Percentiles rank a stretch among this genome's conserved stretches.
Conservation (phyloP, 2,329 filamentous ascomycete genomes). For the Dothiorella sarmentorum region DNA sequence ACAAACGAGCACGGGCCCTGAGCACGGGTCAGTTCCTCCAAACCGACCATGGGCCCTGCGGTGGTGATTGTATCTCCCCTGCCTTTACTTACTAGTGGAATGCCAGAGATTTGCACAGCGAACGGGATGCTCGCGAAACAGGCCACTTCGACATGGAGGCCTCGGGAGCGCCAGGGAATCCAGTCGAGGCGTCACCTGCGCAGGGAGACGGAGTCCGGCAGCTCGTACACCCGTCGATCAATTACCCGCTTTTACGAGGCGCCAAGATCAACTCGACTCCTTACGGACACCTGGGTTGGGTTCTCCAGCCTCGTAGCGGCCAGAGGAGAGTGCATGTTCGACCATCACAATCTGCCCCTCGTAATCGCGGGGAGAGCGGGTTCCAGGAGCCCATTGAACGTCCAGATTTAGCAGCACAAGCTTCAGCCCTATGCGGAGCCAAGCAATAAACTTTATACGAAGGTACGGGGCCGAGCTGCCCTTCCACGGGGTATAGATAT, state of each 20-base stretch:
- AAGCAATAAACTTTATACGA: slow-evolving; percentile 14
- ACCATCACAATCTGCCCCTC: slow-evolving; percentile 6
- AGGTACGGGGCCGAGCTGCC: background rate
- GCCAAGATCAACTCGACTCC: background rate
- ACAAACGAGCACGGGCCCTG: background rate
- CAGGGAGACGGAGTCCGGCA: background rate
- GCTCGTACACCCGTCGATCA: slow-evolving; percentile 8
- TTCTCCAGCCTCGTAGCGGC: background rate
- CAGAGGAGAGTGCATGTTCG: background rate
- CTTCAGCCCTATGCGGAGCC: slow-evolving; percentile 10
- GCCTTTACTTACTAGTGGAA: no score
- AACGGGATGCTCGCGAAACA: no score
- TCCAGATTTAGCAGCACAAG: slow-evolving; percentile 1
- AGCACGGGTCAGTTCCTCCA: background rate
- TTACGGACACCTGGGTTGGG: slow-evolving; percentile 1
- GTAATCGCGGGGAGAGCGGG: slow-evolving; percentile 10
- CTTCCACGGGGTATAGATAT: slow-evolving; percentile 4
- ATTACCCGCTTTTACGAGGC: slow-evolving; percentile 14
- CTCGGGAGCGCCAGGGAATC: no score
- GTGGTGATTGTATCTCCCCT: no score
- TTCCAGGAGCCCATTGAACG: background rate
- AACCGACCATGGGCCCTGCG: background rate
- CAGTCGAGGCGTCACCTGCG: no score
- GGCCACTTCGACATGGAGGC: no score
- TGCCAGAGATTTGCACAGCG: no score